These are phyloP conservation scores for Santalum album DNA, from an alignment of 164 flowering plant species.

Conservation along the genomic window DNA sequence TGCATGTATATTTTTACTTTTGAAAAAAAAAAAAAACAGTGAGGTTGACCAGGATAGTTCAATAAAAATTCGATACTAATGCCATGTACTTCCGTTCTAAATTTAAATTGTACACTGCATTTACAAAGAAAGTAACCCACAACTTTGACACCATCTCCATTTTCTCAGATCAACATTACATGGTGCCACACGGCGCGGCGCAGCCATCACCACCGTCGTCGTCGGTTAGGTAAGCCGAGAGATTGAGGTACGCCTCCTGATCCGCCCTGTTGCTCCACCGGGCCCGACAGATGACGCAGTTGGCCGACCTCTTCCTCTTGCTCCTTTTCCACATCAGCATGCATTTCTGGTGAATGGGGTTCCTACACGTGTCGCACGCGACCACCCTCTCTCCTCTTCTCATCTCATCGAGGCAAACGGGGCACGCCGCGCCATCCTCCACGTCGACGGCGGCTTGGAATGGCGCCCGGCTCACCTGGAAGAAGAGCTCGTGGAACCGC, in stretches of 20 bases:
- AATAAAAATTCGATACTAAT: too few relatives aligned
- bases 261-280: conserved; percentile 51
- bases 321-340: conserved; percentile 66
- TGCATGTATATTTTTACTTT: too few relatives aligned
- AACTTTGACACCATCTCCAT: background rate
- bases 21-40: too few relatives aligned
- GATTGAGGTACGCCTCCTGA: conserved; percentile 56
- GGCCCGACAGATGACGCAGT: conserved; percentile 79
- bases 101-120: background rate
- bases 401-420: conserved; percentile 78
- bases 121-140: too few relatives aligned
- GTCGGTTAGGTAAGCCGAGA: conserved; percentile 42
- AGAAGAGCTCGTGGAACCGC: conserved; percentile 48
- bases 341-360: conserved; percentile 68
- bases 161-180: too few relatives aligned
- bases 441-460: conserved; percentile 6
- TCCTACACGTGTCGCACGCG: conserved; percentile 59
- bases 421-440: conserved; percentile 50
- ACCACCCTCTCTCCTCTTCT: conserved; percentile 30
- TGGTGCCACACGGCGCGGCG: conserved; percentile 12
- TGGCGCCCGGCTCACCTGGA: conserved; percentile 6
- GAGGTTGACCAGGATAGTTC: too few relatives aligned
- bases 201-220: conserved; percentile 17
- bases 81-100: background rate
- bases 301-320: conserved; percentile 45